Conservation (phyloP, 1,139 yeast genomes). For the Debaryomyces coudertii region DNA sequence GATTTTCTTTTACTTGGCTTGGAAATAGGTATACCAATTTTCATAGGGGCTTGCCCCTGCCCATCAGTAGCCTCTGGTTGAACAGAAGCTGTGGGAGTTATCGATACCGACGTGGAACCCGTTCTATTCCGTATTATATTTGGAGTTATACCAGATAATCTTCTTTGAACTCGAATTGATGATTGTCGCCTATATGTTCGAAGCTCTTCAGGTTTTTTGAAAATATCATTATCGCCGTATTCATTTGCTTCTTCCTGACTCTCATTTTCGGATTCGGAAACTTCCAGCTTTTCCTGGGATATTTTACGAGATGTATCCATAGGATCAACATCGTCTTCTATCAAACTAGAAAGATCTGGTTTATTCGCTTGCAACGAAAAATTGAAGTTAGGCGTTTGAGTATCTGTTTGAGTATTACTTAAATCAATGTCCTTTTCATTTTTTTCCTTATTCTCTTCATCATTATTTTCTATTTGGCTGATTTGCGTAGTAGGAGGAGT, state of each 20-base stretch:
- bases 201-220: slow-evolving; percentile 29
- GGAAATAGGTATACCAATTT: slow-evolving; percentile 41
- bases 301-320: slow-evolving; percentile 26
- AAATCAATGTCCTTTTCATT: neutral
- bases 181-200: slow-evolving; percentile 29
- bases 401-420: neutral
- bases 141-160: slow-evolving; percentile 42
- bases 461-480: slow-evolving; percentile 10
- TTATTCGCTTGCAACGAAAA: slow-evolving; percentile 8
- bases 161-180: slow-evolving; percentile 33
- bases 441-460: neutral
- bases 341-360: slow-evolving; percentile 1
- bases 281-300: slow-evolving; percentile 14
- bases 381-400: slow-evolving; percentile 1
- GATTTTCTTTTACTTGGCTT: slow-evolving; percentile 36
- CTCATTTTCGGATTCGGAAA: slow-evolving; percentile 17
- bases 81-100: slow-evolving; percentile 17
- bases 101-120: slow-evolving; percentile 30
- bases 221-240: slow-evolving; percentile 36
- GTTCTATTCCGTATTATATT: slow-evolving; percentile 31
- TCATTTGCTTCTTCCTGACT: slow-evolving; percentile 28
- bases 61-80: slow-evolving; percentile 14
- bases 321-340: slow-evolving; percentile 35
- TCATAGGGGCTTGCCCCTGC: slow-evolving; percentile 29
- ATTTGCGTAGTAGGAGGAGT: slow-evolving; percentile 33